phyloP scores from a whole-genome alignment of 2,329 filamentous ascomycete genomes.

The Claviceps fusiformis region DNA sequence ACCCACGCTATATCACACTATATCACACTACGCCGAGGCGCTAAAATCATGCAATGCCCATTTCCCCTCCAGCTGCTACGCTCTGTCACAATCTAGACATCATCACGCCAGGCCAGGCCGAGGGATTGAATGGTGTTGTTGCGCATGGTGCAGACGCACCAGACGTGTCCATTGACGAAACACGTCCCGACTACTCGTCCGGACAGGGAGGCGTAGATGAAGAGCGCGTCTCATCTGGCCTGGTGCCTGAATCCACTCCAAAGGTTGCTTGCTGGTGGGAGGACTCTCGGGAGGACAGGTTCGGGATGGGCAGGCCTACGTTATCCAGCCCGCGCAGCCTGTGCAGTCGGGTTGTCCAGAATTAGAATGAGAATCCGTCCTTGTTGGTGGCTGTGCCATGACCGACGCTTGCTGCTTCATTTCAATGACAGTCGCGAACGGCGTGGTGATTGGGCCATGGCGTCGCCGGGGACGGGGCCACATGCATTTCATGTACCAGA shows the following conservation, averaged over 20 bases:
- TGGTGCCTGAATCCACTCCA: neutral
- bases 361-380: constrained; percentile 18
- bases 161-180: too few species aligned
- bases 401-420: neutral
- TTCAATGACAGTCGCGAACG: neutral
- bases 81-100: neutral
- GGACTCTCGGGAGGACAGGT: constrained; percentile 9
- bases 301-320: constrained; percentile 12
- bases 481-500: neutral
- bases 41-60: neutral
- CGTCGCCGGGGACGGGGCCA: neutral
- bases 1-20: neutral
- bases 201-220: neutral
- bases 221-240: neutral
- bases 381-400: constrained; percentile 20
- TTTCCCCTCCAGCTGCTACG: neutral
- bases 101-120: neutral
- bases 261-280: neutral
- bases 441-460: neutral
- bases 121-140: neutral
- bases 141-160: neutral
- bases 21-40: neutral
- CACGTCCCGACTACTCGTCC: too few species aligned
- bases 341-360: constrained; percentile 14
- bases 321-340: neutral